A percentile compares a stretch with the other conserved stretches of the same genome.
These are phyloP conservation scores for Penicillium sp. DNA, from an alignment of 2,329 filamentous ascomycete genomes.

Conservation along the genomic window DNA sequence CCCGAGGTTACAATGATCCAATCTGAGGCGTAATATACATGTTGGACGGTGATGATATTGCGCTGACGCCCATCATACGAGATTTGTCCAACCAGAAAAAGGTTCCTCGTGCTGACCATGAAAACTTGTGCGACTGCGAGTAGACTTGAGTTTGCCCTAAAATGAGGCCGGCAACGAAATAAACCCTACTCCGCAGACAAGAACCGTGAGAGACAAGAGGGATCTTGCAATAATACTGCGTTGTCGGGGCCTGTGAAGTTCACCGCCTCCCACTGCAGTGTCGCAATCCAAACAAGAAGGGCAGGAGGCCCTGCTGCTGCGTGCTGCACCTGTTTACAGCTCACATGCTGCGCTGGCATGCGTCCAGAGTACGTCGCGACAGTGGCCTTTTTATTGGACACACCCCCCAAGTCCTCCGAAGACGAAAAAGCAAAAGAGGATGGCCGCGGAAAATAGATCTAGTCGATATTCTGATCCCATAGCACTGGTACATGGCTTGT, in stretches of 20 bases:
- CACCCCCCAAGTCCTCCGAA: conserved; percentile 17
- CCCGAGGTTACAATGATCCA: conserved; percentile 24
- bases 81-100: conserved; percentile 23
- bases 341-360: conserved; percentile 36
- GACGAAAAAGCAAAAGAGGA: background rate
- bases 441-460: conserved; percentile 19
- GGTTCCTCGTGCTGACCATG: conserved; percentile 24
- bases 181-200: conserved; percentile 3
- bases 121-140: conserved; percentile 13
- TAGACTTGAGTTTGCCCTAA: conserved; percentile 9
- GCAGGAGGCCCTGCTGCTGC: conserved; percentile 19
- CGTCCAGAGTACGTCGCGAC: conserved; percentile 21
- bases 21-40: conserved; percentile 23
- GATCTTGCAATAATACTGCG: conserved; percentile 16
- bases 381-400: conserved; percentile 23
- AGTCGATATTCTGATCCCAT: conserved; percentile 12
- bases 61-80: conserved; percentile 24
- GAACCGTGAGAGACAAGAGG: background rate
- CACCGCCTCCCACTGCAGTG: conserved; percentile 25
- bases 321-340: conserved; percentile 28
- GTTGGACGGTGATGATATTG: conserved; percentile 18
- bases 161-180: conserved; percentile 2
- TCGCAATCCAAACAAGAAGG: conserved; percentile 28
- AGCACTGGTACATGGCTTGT: conserved; percentile 12
- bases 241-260: conserved; percentile 16